phyloP scores from a whole-genome alignment of 495 filamentous ascomycete species.

The Aspergillus sclerotioniger region DNA sequence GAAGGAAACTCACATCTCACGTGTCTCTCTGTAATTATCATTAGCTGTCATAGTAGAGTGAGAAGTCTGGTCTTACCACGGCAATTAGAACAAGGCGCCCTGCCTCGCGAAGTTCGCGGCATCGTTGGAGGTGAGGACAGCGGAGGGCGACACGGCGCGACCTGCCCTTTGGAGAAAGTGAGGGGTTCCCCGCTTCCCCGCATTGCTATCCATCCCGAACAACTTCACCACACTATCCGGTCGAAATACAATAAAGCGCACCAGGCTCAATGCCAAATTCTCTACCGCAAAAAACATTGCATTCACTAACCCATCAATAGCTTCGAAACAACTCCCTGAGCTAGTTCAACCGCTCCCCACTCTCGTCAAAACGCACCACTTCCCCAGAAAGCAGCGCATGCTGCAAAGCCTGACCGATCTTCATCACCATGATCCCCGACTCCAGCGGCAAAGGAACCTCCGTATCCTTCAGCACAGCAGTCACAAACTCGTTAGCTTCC shows the following conservation, averaged over 20 bases:
- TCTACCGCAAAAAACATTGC: too few relatives aligned
- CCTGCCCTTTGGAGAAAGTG: too few relatives aligned
- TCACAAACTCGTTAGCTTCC: slow-evolving; percentile 32
- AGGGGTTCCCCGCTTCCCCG: background rate
- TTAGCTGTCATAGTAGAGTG: background rate
- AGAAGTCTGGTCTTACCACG: background rate
- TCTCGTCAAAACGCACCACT: slow-evolving; percentile 37
- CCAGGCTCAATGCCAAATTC: too few relatives aligned
- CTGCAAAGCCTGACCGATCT: slow-evolving; percentile 38
- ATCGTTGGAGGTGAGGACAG: background rate
- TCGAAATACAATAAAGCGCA: too few relatives aligned
- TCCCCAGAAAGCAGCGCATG: slow-evolving; percentile 35
- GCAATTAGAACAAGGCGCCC: background rate
- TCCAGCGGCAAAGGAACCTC: slow-evolving; percentile 31
- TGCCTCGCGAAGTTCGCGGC: background rate
- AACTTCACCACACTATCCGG: too few relatives aligned
- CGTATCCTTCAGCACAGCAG: slow-evolving; percentile 17
- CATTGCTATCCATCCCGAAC: background rate
- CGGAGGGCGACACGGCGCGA: too few relatives aligned
- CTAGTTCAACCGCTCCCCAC: slow-evolving; percentile 21
- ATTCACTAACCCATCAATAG: too few relatives aligned
- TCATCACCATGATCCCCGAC: slow-evolving; percentile 1
- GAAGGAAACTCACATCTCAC: background rate
- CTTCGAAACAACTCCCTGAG: too few relatives aligned
- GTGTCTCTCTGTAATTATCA: background rate